A percentile compares a stretch with the other conserved stretches of the same genome.
phyloP scores from a whole-genome alignment of 140 eudicot genomes.

The Cichorium intybus region DNA sequence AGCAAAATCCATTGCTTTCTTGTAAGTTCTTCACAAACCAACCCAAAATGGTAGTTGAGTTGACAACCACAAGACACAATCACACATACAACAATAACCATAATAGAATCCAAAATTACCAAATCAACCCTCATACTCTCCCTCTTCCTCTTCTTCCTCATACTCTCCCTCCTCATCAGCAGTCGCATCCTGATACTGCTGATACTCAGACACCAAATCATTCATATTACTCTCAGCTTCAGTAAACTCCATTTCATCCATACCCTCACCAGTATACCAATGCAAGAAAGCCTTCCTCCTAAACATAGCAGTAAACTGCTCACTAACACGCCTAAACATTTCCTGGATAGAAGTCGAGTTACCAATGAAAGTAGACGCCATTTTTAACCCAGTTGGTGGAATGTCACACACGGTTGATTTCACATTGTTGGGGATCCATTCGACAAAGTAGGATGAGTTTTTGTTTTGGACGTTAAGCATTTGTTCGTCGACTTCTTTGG shows the following conservation, averaged over 20 bases:
- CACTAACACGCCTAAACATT: slow-evolving; percentile 61
- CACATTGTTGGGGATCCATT: slow-evolving; percentile 62
- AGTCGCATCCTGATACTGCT: slow-evolving; percentile 57
- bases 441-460: slow-evolving; percentile 53
- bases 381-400: slow-evolving; percentile 52
- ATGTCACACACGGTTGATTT: slow-evolving; percentile 61
- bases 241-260: slow-evolving; percentile 57
- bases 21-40: slow-evolving; percentile 15
- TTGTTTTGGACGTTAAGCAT: slow-evolving; percentile 53
- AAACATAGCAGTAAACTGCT: slow-evolving; percentile 64
- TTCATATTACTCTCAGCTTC: slow-evolving; percentile 55
- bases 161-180: slow-evolving; percentile 52
- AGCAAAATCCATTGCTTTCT: slow-evolving; percentile 25
- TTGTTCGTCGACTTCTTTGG: slow-evolving; percentile 58
- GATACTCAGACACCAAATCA: slow-evolving; percentile 54
- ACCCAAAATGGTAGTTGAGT: slow-evolving; percentile 36
- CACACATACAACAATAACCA: slow-evolving; percentile 16
- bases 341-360: slow-evolving; percentile 54
- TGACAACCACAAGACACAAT: slow-evolving; percentile 33
- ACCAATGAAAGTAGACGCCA: slow-evolving; percentile 58
- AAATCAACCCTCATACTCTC: slow-evolving; percentile 22
- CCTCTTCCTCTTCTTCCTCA: slow-evolving; percentile 44
- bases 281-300: slow-evolving; percentile 77
- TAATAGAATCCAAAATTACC: background rate
- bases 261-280: slow-evolving; percentile 60